These are phyloP conservation scores for Komagataella phaffii DNA, from an alignment of 805 yeast genomes.

Conservation along the genomic window DNA sequence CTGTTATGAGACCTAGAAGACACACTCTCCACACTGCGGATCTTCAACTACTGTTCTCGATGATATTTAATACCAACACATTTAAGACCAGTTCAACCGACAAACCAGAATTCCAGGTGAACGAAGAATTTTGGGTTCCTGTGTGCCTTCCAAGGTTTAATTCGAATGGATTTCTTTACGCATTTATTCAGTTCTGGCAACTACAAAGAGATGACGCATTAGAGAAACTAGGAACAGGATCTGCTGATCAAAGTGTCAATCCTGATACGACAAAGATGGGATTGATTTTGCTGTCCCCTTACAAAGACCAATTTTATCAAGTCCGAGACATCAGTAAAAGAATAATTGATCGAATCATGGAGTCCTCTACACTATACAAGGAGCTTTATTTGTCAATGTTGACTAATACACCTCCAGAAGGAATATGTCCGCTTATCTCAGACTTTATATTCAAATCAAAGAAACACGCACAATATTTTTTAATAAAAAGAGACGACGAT, in stretches of 20 bases:
- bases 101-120: slow-evolving; percentile 11
- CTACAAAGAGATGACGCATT: slow-evolving; percentile 15
- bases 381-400: slow-evolving; percentile 15
- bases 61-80: slow-evolving; percentile 48
- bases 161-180: slow-evolving; percentile 74
- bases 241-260: neutral
- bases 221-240: slow-evolving; percentile 1
- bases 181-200: slow-evolving; percentile 55
- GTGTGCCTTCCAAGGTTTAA: slow-evolving; percentile 87
- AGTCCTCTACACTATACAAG: slow-evolving; percentile 19
- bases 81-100: slow-evolving; percentile 18
- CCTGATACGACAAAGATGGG: slow-evolving; percentile 20
- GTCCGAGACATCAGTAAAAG: slow-evolving; percentile 48
- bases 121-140: slow-evolving; percentile 87
- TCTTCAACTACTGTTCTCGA: slow-evolving; percentile 56
- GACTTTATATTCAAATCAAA: slow-evolving; percentile 78
- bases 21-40: slow-evolving; percentile 79
- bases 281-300: slow-evolving; percentile 44
- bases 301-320: slow-evolving; percentile 66
- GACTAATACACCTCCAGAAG: neutral
- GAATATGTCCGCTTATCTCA: slow-evolving; percentile 23
- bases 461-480: slow-evolving; percentile 47
- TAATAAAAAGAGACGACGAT: too few species aligned
- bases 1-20: slow-evolving; percentile 60
- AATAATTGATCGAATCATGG: slow-evolving; percentile 29